These are phyloP conservation scores for Chlorella variabilis DNA, from an alignment of 163 green algal species.

Conservation along the genomic window DNA sequence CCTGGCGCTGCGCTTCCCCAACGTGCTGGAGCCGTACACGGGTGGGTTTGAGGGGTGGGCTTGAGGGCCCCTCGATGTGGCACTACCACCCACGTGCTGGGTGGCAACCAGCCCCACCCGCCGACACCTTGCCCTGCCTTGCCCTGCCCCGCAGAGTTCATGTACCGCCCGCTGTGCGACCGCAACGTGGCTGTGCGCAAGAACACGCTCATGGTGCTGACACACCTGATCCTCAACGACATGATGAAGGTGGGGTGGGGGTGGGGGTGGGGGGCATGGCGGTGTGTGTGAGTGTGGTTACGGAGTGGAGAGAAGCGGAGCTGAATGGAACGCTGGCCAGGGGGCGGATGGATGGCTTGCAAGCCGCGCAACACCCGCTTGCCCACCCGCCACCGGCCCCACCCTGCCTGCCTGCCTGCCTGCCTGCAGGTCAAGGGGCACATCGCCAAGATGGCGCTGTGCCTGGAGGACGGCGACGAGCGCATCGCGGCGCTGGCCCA, in stretches of 20 bases:
- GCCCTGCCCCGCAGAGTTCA: conserved; percentile 62
- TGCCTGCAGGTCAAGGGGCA: conserved; percentile 81
- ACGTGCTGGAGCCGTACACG: conserved; percentile 94
- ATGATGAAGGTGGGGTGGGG: conserved; percentile 88
- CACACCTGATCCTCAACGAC: conserved; percentile 95
- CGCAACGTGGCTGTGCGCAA: conserved; percentile 65
- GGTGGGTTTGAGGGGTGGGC: not conserved
- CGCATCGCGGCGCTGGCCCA: conserved; percentile 62
- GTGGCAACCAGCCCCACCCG: too few relatives aligned
- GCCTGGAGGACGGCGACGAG: conserved; percentile 77
- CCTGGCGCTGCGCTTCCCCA: conserved; percentile 90
- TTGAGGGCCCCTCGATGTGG: not conserved
- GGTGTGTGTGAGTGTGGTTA: not conserved
- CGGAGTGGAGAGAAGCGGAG: not conserved
- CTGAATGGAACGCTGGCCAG: too few relatives aligned
- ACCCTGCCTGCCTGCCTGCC: not conserved
- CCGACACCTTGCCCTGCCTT: too few relatives aligned
- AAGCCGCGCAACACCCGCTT: too few relatives aligned
- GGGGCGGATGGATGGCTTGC: too few relatives aligned
- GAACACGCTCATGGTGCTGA: conserved; percentile 86
- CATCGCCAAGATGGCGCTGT: conserved; percentile 84
- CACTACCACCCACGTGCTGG: not conserved
- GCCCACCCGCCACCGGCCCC: too few relatives aligned
- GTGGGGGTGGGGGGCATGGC: not conserved
- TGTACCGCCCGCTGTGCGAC: conserved; percentile 83